phyloP scores from a whole-genome alignment of 1,139 yeast species.

The Taiozyma sp. region DNA sequence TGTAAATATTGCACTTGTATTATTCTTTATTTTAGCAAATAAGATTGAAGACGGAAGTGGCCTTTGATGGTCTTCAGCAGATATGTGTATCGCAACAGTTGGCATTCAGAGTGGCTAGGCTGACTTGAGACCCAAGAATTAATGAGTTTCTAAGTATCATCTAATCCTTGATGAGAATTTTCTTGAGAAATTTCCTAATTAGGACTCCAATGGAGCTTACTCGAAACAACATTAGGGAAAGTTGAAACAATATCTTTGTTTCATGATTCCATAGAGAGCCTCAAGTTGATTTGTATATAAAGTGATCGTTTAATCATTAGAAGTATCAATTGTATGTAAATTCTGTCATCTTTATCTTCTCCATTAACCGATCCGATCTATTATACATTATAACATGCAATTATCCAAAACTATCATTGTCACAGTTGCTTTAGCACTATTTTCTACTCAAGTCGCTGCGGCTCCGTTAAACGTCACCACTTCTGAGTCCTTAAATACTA shows the following conservation, averaged over 20 bases:
- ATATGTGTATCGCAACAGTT: too few species aligned
- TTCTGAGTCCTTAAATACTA: neutral
- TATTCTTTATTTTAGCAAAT: too few species aligned
- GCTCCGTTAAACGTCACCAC: conserved; percentile 5
- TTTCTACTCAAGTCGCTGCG: conserved; percentile 12
- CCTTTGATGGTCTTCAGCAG: too few species aligned
- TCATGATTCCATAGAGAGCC: neutral
- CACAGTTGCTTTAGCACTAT: conserved; percentile 14
- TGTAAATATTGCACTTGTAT: too few species aligned
- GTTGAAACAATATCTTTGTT: neutral
- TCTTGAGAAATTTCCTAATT: conserved; percentile 9
- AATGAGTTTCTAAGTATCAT: too few species aligned
- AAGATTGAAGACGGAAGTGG: too few species aligned
- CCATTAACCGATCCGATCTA: neutral
- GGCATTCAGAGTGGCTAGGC: too few species aligned
- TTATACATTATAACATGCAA: conserved; percentile 9
- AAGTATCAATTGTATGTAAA: too few species aligned
- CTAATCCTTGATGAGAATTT: too few species aligned
- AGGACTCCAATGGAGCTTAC: conserved; percentile 12
- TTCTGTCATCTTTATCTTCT: neutral
- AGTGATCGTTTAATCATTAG: neutral
- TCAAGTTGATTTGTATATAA: neutral
- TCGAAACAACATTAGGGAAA: neutral
- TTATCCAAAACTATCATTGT: conserved; percentile 14
- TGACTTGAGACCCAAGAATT: too few species aligned